Base-by-base conservation (phyloP, 2,329 filamentous ascomycete species). In the Sporothrix curviconia region DNA sequence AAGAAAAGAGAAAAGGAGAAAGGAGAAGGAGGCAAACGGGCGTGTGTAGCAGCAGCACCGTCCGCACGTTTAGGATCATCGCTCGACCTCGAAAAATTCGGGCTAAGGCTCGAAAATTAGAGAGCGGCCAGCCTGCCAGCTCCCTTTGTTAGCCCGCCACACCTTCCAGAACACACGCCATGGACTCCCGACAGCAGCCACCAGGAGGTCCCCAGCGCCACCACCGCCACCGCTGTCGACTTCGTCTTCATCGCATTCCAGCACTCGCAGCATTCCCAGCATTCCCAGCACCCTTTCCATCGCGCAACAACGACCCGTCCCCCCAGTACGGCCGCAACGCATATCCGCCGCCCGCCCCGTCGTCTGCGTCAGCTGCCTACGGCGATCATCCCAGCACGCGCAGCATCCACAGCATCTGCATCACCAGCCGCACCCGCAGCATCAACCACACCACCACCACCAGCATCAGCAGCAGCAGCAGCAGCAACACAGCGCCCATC, bases 171-270 rank as follows among this genome's bases (percentile, higher is more conserved):
- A 46, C 64, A 28, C 65, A 66, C 66, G 66, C 65, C 61, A 71
- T 74, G 72, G 70, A 71, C 62, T 63, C 68, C 62, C 65, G 69
- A 65, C 70, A 68, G 44, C 63, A 68, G 54, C 66, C 67, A 56
- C 66, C n/a, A n/a, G n/a, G n/a, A n/a, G n/a, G n/a, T n/a, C 67
- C 52, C 64, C 65, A 50, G 55, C 59, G 50, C 58, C 56, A 49
- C 59, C 59, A 47, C 59, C 55, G 37, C 59, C 61, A 47, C 51
- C 55, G 52, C 12, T 55, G 28, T 51, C 50, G 36, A 51, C 55
- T 1, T 28, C 55, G 15, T 44, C 58, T 7, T 50, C 58, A 15
- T 44, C 58, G 7, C 28, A 32, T 11, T 5, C 28, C 28, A 32
- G 28, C 28, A 32, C 28, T 5, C 28, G 6, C 28, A 32, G 28